Evolutionary conservation across 805 yeast genomes (phyloP), one percentile per base, ranked within the genome.

Genomic region (Candida multigemmis): DNA sequence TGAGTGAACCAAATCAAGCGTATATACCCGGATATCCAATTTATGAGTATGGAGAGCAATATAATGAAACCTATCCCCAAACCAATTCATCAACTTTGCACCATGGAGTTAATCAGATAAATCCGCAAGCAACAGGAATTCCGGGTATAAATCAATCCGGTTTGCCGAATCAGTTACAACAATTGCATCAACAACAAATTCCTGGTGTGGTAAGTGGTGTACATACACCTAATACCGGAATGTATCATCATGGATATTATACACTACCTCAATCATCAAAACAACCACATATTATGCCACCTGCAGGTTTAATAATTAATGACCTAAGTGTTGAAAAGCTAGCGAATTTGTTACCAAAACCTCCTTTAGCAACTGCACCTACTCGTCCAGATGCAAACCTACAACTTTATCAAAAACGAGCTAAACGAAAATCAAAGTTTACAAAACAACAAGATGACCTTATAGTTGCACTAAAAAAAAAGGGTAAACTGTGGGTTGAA

Each of bases 401-500:
- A 24, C 58, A 62, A 14, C 49, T 56, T 16, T 54, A 58, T 4
- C 63, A 66, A 21, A 72, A 70, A 31, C 54, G 81, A 18, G 56
- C 70, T 6, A 69, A 68, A 37, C 60, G 84, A 27, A 71, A 68
- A 40, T 74, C 84, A n/a, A 80, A 81, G 44, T 80, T 77, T 47
- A 60, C 80, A 14, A 59, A 66, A 34, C 75, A 71, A 32, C 89
- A 80, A 46, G 91, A 80, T 47, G 69, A 65, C 3, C 37, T 74
- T 52, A 80, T 80, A 19, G 65, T 80, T 6, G 56, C 57, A 12
- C 48, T 80, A 46, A 81, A 80, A 46, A 62, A 59, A 30, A 62
- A 65, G 25, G 85, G 87, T 16, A 71, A 68, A 36, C 54, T 74
- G 1, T 80, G 91, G 89, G 74, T 69, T 4, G 84, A 78, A 34